Conservation (phyloP, 345 rosid species). For the Gossypioides kirkii region DNA sequence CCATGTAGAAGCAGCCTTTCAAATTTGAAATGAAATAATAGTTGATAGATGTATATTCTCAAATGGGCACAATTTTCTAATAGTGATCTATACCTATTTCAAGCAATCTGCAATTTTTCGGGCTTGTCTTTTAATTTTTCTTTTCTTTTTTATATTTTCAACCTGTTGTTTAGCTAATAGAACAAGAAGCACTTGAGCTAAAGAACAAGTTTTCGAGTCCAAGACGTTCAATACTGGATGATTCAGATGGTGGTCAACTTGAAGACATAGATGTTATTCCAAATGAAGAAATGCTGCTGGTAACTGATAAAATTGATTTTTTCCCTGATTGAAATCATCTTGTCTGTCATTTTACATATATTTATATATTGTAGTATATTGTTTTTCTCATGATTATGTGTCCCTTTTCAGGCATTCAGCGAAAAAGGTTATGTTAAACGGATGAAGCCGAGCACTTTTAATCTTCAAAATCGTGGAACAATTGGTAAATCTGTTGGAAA, state of each 20-base stretch:
- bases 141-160: neutral
- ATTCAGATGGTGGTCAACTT: constrained; percentile 75
- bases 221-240: constrained; percentile 76
- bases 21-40: neutral
- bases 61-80: neutral
- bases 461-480: constrained; percentile 92
- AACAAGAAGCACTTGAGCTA: constrained; percentile 80
- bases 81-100: neutral
- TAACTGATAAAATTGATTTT: constrained; percentile 24
- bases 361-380: neutral
- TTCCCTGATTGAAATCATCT: neutral
- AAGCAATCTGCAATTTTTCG: neutral
- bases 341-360: neutral
- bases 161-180: constrained; percentile 48
- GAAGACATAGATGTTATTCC: constrained; percentile 92
- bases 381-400: constrained; percentile 10
- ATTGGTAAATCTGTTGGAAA: constrained; percentile 97
- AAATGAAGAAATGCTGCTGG: constrained; percentile 92
- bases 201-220: constrained; percentile 70
- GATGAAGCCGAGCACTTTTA: constrained; percentile 83
- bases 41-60: neutral
- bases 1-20: neutral
- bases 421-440: constrained; percentile 96
- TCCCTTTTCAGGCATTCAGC: constrained; percentile 66
- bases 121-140: neutral